Evolutionary conservation across 352 stramenopile species (phyloP), one percentile per base, ranked within the genome.

Genomic region (Pythium dissotocum): DNA sequence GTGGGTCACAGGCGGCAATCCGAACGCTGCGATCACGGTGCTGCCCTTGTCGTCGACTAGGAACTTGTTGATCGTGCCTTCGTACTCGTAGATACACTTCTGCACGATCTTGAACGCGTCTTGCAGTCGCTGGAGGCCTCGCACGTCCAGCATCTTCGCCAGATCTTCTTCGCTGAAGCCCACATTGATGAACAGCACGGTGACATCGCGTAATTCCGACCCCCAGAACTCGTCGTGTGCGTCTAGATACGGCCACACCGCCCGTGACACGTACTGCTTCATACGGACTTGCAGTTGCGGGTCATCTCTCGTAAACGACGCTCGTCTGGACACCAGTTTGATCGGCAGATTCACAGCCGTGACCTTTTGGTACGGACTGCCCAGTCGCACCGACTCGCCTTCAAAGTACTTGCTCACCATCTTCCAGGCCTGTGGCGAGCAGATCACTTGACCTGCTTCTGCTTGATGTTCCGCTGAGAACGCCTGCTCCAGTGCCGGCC

Each of bases 51-150:
- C 94, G 61, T 98, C 94, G 21, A 98, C 90, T n/a, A 98, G 78
- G 61, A 98, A 98, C 75, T 98, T 98, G 79, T 98, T 98, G 68
- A 98, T 96, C 16, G 89, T 97, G 65, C 94, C 94, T 87, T 98
- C 94, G 67, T 98, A 98, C 67, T 94, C 84, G 77, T 97, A 98
- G 6, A 98, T 90, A 51, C 88, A 90, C 63, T 87, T 82, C 70
- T 98, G 94, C 9, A 98, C 93, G 7, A 77, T 72, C 26, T 79
- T 78, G 74, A 96, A 96, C 10, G 88, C 88, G 24, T 89, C 78
- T 35, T 96, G 87, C 7, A 96, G 77, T 55, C 76, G 75, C 54
- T 94, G 85, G 0, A 96, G 65, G 1, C 87, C 86, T 9, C 76
- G 78, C 21, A 83, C 76, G 52, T 91, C 82, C 4, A 91, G 75